phyloP scores from a whole-genome alignment of 139 green algal genomes.

The Pleodorina starrii region DNA sequence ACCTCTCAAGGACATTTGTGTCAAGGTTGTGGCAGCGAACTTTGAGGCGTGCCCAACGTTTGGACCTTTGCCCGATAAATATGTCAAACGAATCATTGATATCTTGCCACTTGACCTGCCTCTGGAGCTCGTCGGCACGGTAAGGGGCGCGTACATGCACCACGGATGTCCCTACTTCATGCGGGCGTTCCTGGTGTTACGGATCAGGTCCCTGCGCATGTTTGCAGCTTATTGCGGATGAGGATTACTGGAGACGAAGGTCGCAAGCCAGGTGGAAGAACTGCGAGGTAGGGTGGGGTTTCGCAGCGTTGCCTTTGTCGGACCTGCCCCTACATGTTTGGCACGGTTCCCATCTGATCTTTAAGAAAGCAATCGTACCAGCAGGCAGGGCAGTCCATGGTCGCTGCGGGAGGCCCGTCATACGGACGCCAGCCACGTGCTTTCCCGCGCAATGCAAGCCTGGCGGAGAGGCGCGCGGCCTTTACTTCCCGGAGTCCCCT shows the following conservation, averaged over 20 bases:
- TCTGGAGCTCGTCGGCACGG: slow-evolving; percentile 80
- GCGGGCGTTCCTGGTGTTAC: too few relatives aligned
- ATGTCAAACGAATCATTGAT: slow-evolving; percentile 70
- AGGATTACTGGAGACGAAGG: slow-evolving; percentile 83
- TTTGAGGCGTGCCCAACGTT: slow-evolving; percentile 74
- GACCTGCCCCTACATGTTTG: too few relatives aligned
- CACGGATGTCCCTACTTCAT: too few relatives aligned
- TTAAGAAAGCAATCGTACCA: too few relatives aligned
- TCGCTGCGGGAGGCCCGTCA: too few relatives aligned
- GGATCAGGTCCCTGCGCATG: too few relatives aligned
- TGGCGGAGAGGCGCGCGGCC: too few relatives aligned
- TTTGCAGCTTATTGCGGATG: slow-evolving; percentile 73
- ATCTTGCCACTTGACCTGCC: slow-evolving; percentile 80
- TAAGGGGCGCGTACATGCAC: slow-evolving; percentile 36
- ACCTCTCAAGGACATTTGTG: slow-evolving; percentile 71
- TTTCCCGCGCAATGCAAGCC: too few relatives aligned
- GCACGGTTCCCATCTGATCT: too few relatives aligned
- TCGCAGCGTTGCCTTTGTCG: not conserved
- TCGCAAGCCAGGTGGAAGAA: slow-evolving; percentile 76
- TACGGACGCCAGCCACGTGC: too few relatives aligned
- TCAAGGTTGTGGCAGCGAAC: slow-evolving; percentile 71
- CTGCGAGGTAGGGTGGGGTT: slow-evolving; percentile 64
- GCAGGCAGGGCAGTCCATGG: too few relatives aligned
- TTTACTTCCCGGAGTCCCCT: too few relatives aligned
- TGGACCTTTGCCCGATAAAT: slow-evolving; percentile 63